Percentiles rank a stretch among this genome's conserved stretches.
Conservation (phyloP, 768 basidiomycete species). For the Fomitopsis serialis region DNA sequence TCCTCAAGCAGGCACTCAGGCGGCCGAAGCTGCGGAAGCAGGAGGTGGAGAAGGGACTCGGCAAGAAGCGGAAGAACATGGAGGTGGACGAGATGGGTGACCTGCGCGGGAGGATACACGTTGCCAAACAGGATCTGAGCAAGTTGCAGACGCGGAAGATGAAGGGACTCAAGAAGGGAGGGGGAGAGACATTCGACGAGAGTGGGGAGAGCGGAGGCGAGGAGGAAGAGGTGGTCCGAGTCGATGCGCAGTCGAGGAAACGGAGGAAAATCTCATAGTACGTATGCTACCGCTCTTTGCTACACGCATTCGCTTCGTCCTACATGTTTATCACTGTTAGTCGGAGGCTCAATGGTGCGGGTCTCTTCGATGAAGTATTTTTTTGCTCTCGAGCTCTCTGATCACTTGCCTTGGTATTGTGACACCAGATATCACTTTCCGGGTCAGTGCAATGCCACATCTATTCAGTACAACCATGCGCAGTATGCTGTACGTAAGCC, state of each 20-base stretch:
- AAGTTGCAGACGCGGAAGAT: conserved; percentile 92
- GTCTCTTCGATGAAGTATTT: no score
- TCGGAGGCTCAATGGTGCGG: no score
- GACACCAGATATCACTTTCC: no score
- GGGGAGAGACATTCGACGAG: conserved; percentile 7
- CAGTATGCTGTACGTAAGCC: no score
- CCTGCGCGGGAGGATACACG: conserved; percentile 82
- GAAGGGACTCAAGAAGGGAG: conserved; percentile 74
- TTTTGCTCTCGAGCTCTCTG: no score
- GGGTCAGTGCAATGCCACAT: no score
- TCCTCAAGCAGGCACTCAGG: conserved; percentile 76
- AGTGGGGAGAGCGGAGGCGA: conserved; percentile 9
- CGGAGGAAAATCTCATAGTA: conserved; percentile 10
- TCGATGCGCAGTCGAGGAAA: conserved; percentile 14
- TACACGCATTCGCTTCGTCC: no score
- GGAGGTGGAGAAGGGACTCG: conserved; percentile 79
- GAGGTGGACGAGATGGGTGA: conserved; percentile 99
- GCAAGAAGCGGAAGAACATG: conserved; percentile 92
- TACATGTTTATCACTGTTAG: no score
- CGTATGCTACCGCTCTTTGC: no score
- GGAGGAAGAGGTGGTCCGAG: conserved; percentile 19
- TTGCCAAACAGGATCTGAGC: conserved; percentile 82
- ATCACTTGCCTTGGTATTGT: no score
- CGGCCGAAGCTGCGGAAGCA: conserved; percentile 85
- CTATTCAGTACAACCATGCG: no score